Evolutionary conservation across 1,139 yeast species (phyloP), one percentile per base, ranked within the genome.

Genomic region (Yamadazyma atlantica): DNA sequence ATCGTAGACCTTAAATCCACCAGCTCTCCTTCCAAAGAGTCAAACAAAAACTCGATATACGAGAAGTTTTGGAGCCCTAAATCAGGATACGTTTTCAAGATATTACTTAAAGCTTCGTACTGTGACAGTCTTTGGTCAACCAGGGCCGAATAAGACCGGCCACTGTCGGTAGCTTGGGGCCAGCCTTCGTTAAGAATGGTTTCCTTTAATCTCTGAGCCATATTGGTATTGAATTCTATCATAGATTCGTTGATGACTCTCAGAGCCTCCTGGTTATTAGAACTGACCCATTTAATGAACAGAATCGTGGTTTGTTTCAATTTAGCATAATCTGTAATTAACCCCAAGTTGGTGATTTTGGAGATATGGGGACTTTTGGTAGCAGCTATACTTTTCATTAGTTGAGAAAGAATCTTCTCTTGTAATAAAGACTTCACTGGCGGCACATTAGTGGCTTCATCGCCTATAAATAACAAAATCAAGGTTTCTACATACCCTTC

Each of bases 71-170:
- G 41, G 19, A 40, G 47, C 24, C 82, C 57, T 13, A 80, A 58
- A 0, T 55, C 54, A 0, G 80, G 72, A 22, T 74, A 70, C 15
- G 78, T 66, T 38, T 73, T 72, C 34, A 86, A 57, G 10, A 87
- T 66, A 28, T 78, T 73, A 2, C 95, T 92, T 33, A 89, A 60
- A 0, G 94, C 81, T 54, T 87, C 96, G 53, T 87, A 89, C 44
- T 85, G 87, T 22, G 74, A 63, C 49, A 77, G 73, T 46, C 95
- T 73, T 43, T 80, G 73, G 2, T 55, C 47, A 1, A 69, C 44
- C 8, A 63, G 54, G 4, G 63, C 48, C 1, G 62, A 43, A 40
- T 58, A 61, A 36, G 59, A 60, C n/a, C 54, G 55, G 4, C 58
- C 36, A 49, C 51, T 25, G 37, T 72, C 70, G 34, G 71, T 48